Base-by-base conservation (phyloP, 352 stramenopile species). In the Pythium periplocum region DNA sequence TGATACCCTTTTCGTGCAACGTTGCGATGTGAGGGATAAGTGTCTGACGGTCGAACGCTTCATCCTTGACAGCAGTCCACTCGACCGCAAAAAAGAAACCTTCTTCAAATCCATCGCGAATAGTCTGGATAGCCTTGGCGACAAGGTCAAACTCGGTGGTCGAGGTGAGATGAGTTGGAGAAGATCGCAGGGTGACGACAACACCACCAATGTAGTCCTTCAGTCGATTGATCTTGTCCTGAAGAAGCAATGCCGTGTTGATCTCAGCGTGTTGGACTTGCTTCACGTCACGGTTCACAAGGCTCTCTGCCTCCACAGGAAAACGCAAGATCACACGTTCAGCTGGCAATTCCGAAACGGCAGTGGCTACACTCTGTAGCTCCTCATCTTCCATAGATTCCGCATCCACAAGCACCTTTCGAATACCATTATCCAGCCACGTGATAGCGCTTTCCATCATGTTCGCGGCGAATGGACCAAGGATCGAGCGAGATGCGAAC, bases 371-470 rank as follows among this genome's bases (percentile, higher is more conserved):
- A 30, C 61, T 65, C 60, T 81, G 68, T 31, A 88, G 48, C 31
- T 77, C 73, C 6, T 45, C 53, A 40, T 88, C 74, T 31, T 84
- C 66, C 32, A 47, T 73, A 9, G 66, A 76, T 2, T 61, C 54
- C 11, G 68, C 73, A 2, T 75, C 57, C 26, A 93, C 66, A 30
- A 93, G 57, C 47, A 85, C 75, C 41, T 81, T 79, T 2, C 59
- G 41, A 1, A 73, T 50, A 7, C 83, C 79, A 30, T 93, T 64
- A 45, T 93, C 77, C 41, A 93, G 68, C 81, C 81, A 93, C 36
- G 46, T 58, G 46, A 72, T 66, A 2, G 85, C 59, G 4, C 51
- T 46, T 7, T 82, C 77, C 12, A 90, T 72, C 68, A 84, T 88
- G 7, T 75, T 64, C 31, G 59, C 45, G 1, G 59, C 48, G 55